A percentile compares a stretch with the other conserved stretches of the same genome.
phyloP scores from a whole-genome alignment of 345 rosid species.

The Cardamine occulta region DNA sequence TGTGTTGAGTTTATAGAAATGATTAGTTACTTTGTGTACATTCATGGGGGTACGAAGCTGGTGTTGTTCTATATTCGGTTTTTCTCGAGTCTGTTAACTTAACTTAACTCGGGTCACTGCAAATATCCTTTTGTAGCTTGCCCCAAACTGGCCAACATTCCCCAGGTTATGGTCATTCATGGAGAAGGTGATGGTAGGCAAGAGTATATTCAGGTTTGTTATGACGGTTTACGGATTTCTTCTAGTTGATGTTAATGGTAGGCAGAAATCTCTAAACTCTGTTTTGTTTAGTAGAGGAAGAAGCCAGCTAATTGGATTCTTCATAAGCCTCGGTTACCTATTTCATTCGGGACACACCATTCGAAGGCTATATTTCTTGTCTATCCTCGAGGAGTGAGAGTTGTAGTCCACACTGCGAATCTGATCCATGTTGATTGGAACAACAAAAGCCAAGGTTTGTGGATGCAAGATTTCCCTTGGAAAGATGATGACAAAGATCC shows the following conservation, averaged over 20 bases:
- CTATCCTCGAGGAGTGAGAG: conserved; percentile 78
- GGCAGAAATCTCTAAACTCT: conserved; percentile 16
- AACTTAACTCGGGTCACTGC: conserved; percentile 7
- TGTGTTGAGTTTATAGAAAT: conserved; percentile 4
- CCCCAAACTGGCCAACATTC: conserved; percentile 68
- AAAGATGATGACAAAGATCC: conserved; percentile 60
- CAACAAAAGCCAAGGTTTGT: conserved; percentile 93
- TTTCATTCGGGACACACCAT: conserved; percentile 92
- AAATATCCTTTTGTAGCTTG: conserved; percentile 60
- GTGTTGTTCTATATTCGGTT: not conserved
- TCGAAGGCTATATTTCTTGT: conserved; percentile 93
- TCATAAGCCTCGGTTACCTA: conserved; percentile 90
- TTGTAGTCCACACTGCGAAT: conserved; percentile 92
- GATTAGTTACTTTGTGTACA: conserved; percentile 2
- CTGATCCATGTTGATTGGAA: conserved; percentile 94
- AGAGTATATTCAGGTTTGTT: conserved; percentile 77
- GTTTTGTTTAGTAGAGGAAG: conserved; percentile 55
- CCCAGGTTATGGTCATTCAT: conserved; percentile 81
- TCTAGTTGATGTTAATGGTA: conserved; percentile 4
- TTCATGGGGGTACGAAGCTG: conserved; percentile 1
- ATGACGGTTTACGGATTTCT: not conserved
- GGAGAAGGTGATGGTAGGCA: conserved; percentile 84
- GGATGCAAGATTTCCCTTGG: conserved; percentile 99
- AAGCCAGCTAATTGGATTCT: conserved; percentile 83
- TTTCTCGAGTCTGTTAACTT: not conserved